phyloP scores from a whole-genome alignment of 257 asterid species.

The Petunia secreta region DNA sequence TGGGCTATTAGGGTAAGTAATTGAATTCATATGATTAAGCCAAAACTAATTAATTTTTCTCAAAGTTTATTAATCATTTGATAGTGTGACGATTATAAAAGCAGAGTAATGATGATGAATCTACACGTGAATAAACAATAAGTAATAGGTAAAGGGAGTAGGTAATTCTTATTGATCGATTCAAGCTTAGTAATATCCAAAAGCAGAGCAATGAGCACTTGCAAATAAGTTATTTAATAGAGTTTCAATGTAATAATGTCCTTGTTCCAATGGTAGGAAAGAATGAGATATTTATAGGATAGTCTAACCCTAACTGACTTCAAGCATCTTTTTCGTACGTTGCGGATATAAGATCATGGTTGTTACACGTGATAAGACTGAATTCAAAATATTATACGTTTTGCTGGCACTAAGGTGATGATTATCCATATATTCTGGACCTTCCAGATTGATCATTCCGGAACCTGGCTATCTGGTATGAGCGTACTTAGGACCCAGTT shows the following conservation, averaged over 20 bases:
- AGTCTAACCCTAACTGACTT: not conserved
- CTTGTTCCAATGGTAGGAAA: not conserved
- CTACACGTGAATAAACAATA: not conserved
- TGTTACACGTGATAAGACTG: not conserved
- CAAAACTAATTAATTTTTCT: not conserved
- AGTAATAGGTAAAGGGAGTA: not conserved
- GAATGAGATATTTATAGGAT: not conserved
- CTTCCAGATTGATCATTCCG: not conserved
- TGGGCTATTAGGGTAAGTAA: not conserved
- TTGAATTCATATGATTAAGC: not conserved
- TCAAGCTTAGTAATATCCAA: not conserved
- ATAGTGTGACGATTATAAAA: not conserved
- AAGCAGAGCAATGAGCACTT: not conserved
- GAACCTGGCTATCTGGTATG: not conserved
- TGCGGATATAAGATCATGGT: not conserved
- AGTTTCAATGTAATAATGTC: not conserved
- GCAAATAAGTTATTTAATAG: not conserved
- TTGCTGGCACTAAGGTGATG: not conserved
- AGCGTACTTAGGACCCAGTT: not conserved
- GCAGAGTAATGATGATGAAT: not conserved
- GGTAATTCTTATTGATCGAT: not conserved
- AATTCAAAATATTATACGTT: not conserved
- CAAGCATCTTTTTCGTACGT: not conserved
- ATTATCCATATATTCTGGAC: not conserved
- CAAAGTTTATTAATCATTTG: not conserved